Base-by-base conservation (phyloP, 75 land plant species). In the Ceratopteris richardii region DNA sequence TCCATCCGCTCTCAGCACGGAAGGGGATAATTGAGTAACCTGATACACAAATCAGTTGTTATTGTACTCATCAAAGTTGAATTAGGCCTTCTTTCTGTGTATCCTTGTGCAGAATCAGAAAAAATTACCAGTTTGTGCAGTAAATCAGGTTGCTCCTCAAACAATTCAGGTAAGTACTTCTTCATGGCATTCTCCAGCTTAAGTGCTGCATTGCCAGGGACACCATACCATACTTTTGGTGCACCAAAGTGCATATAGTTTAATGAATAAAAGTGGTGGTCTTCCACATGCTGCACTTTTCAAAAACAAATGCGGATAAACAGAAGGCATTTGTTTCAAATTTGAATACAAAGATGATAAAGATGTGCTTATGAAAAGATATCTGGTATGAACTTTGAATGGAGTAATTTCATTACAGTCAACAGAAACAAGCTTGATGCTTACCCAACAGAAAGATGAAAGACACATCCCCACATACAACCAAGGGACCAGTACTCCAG, bases 391-490 rank as follows among this genome's bases (percentile, higher is more conserved):
- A n/a, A n/a, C n/a, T n/a, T n/a, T n/a, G n/a, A n/a, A n/a, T n/a
- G n/a, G n/a, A n/a, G n/a, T n/a, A n/a, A n/a, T n/a, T n/a, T n/a
- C n/a, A n/a, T n/a, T n/a, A n/a, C n/a, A n/a, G n/a, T n/a, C n/a
- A n/a, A n/a, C n/a, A n/a, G n/a, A n/a, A n/a, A n/a, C n/a, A n/a
- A n/a, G n/a, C n/a, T n/a, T n/a, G 11, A 50, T n/a, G 59, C 80
- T 68, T 77, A 88, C 97, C 97, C 98, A 93, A 63, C 98, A 93
- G 70, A 93, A 93, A 58, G 98, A 93, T 17, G 98, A 93, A 62
- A 93, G 83, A 56, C 98, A 93, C 98, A 93, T 93, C 31, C 98
- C 96, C 44, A 89, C 66, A 69, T 93, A 93, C 27, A 93, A 75
- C 98, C 98, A 93, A 25, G 98, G 98, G 16, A 89, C 90, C 22